A percentile compares a stretch with the other conserved stretches of the same genome.
Conservation (phyloP, 768 basidiomycete species). For the Trametopsis cervina region DNA sequence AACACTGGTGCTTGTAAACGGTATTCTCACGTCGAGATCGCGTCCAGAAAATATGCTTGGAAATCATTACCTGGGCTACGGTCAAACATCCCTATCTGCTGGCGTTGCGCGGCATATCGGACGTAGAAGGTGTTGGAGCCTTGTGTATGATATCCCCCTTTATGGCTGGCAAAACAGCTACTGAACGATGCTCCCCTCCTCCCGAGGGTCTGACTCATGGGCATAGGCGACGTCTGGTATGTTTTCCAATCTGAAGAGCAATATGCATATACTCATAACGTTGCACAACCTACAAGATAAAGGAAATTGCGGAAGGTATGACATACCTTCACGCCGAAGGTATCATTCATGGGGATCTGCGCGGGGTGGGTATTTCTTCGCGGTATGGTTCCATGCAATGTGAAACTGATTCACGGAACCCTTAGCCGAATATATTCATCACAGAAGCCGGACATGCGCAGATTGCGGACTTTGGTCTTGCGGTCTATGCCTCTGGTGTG, state of each 20-base stretch:
- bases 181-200: background rate
- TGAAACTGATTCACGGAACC: background rate
- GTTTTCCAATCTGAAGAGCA: background rate
- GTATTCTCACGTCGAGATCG: background rate
- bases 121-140: too few species aligned
- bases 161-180: background rate
- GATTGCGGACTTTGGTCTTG: conserved; percentile 3
- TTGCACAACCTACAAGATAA: background rate
- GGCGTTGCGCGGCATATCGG: background rate
- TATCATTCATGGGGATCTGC: conserved; percentile 3
- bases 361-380: background rate
- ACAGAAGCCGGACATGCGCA: background rate
- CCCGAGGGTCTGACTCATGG: background rate
- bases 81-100: background rate
- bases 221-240: background rate
- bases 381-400: background rate
- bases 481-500: background rate
- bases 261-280: background rate
- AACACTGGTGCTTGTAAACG: too few species aligned
- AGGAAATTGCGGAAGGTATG: conserved; percentile 1
- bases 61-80: conserved; percentile 1
- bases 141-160: background rate
- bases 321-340: conserved; percentile 4
- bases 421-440: conserved; percentile 1
- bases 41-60: background rate